These are phyloP conservation scores for Penicillium subrubescens DNA, from an alignment of 495 filamentous ascomycete species.

Conservation along the genomic window DNA sequence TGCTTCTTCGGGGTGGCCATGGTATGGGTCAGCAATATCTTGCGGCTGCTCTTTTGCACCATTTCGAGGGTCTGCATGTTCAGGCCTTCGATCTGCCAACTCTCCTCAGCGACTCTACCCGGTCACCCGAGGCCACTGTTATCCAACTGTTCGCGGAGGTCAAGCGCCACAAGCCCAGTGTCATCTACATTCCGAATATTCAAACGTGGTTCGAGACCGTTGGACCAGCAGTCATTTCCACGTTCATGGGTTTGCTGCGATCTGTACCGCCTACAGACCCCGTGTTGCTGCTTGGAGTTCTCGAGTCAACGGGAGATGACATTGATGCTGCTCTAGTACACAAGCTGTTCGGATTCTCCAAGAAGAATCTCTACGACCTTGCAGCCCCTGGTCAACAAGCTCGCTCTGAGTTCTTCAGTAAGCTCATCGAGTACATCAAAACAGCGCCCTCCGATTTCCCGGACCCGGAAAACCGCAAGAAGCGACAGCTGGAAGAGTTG, in stretches of 20 bases:
- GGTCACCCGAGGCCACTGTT: conserved; percentile 81
- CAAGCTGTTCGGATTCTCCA: conserved; percentile 83
- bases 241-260: conserved; percentile 76
- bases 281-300: conserved; percentile 78
- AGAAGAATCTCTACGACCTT: conserved; percentile 71
- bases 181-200: conserved; percentile 91
- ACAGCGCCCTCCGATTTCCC: conserved; percentile 84
- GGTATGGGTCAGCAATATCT: conserved; percentile 97
- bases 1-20: conserved; percentile 73
- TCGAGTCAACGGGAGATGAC: conserved; percentile 63
- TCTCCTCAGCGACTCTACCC: conserved; percentile 68
- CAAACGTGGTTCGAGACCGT: conserved; percentile 83
- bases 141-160: conserved; percentile 90
- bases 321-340: conserved; percentile 63
- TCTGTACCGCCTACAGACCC: conserved; percentile 85
- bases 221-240: conserved; percentile 65
- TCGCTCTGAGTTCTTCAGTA: conserved; percentile 75
- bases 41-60: conserved; percentile 79
- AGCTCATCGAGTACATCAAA: conserved; percentile 70
- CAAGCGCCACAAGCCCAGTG: conserved; percentile 89
- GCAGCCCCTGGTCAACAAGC: conserved; percentile 62
- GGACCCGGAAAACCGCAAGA: conserved; percentile 80
- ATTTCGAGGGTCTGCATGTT: conserved; percentile 91
- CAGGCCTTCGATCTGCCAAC: conserved; percentile 93
- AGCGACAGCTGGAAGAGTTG: conserved; percentile 74